Evolutionary conservation across 75 land plant species (phyloP), one percentile per base, ranked within the genome.

Genomic region (Pinus taeda): DNA sequence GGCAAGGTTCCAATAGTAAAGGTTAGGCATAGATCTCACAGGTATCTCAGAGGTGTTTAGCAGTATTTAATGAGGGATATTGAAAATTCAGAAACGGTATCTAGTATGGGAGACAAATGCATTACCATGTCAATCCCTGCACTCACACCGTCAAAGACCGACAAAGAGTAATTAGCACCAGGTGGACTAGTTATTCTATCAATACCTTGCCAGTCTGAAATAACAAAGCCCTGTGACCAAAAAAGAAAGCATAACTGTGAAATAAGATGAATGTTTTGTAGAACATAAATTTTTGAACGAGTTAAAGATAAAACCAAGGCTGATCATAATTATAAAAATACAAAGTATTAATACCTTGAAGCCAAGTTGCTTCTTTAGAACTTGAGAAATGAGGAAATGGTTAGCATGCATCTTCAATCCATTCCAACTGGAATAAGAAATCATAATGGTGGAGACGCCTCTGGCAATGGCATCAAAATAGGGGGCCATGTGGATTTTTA

Each of bases 391-490:
- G 1, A 88, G 77, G 15, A 81, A 75, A 21, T 62, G 76, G 73
- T 90, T 90, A 20, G 84, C 85, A 60, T 93, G 95, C 95, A 93
- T 93, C 74, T 91, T 93, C 55, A 58, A 15, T 20, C 95, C 95
- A 81, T 93, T 93, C 91, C 84, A 88, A 80, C 93, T 88, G 33
- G 86, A 83, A 76, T 90, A 90, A 15, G 93, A 90, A 33, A 82
- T 80, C 95, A 93, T 93, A 58, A 90, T 69, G 14, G 93, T 88
- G 15, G 91, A 74, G 22, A 93, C 95, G 24, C 92, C 94, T 56
- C 81, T 87, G 59, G 18, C 74, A 59, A 93, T 79, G 17, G 92
- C 82, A 60, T 84, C 76, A 14, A 74, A 78, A 49, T 91, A 93
- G 6, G 96, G 78, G 24, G 86, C 81, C 90, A 93, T 91, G 75